Conservation (phyloP, 768 basidiomycete species). For the Serendipita sp. region DNA sequence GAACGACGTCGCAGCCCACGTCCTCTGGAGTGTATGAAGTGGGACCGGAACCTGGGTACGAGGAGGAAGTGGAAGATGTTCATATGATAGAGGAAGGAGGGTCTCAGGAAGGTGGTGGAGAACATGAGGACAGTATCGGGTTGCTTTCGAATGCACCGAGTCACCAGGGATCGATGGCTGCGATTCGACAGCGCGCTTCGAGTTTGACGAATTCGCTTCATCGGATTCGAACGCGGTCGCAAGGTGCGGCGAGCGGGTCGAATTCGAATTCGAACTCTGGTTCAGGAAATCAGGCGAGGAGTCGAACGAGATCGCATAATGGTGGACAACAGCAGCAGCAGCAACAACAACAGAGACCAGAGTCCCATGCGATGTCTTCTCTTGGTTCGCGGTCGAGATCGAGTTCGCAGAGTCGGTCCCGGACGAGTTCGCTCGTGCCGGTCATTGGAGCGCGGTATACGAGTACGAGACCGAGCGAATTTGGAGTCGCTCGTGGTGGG, state of each 20-base stretch:
- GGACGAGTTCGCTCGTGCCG: neutral
- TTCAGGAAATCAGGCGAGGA: slow-evolving; percentile 3
- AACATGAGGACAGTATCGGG: slow-evolving; percentile 11
- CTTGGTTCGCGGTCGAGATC: neutral
- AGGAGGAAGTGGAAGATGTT: slow-evolving; percentile 6
- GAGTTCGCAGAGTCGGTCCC: neutral
- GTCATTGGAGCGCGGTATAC: neutral
- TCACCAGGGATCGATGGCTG: neutral
- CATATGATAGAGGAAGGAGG: slow-evolving; percentile 4
- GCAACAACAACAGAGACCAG: neutral
- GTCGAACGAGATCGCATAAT: neutral
- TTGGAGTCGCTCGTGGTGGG: neutral
- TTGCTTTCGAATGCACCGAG: slow-evolving; percentile 8
- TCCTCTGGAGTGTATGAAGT: slow-evolving; percentile 4
- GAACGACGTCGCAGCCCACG: neutral
- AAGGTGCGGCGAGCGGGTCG: neutral
- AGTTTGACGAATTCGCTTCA: neutral
- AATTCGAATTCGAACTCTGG: neutral
- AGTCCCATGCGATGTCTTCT: neutral
- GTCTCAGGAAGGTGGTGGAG: slow-evolving; percentile 9
- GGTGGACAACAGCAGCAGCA: neutral
- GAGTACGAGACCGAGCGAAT: neutral
- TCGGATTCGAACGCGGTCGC: slow-evolving; percentile 6
- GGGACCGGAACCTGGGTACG: slow-evolving; percentile 1
- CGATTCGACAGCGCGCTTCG: neutral